Base-by-base conservation (phyloP, 768 basidiomycete species). In the Tylopilus cervinicoccineus region DNA sequence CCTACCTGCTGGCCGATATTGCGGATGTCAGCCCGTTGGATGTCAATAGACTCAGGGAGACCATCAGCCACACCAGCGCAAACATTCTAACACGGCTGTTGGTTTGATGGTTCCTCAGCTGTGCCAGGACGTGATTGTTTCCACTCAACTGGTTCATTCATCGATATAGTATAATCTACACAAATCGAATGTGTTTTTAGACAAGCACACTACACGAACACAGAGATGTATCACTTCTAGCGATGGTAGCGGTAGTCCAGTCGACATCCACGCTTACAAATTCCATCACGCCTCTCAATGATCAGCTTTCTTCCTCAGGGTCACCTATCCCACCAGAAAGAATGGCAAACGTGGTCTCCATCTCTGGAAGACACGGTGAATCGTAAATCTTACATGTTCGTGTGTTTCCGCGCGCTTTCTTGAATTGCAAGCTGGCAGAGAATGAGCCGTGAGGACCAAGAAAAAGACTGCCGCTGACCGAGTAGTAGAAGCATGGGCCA, bases 401-500 rank as follows among this genome's bases (percentile, higher is more conserved):
- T 41, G 89, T 93, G 53, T 88, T 86, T 10, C 89, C 96, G 29
- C 95, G 81, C 22, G 84, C 86, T 65, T 99, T 99, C 71, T 88
- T 88, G 40, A 98, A 77, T 65, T 95, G 91, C 38, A 99, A 67
- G 29, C 91, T 93, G 47, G 27, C 23, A 38, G 14, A 43, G 43
- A 24, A 41, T 52, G 37, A 63, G 50, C 28, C 39, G 50, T 28
- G 8, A 31, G 22, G 28, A 29, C 17, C 6, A 32, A 29, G 45
- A 28, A 43, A 10, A 39, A 11, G 14, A 23, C 4, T 17, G 55
- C 4, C n/a, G 55, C 76, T 40, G 55, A 90, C 92, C 95, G 83
- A 38, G 95, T 98, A 16, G 96, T 98, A 1, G 93, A 94, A 8
- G 96, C 96, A 72, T 99, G 96, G 1, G 96, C 96, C 80, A 99